Percentiles rank a stretch among this genome's conserved stretches.
Evolutionary conservation across 2,329 filamentous ascomycete species (phyloP).

Genomic region (Thyridium curvatum): DNA sequence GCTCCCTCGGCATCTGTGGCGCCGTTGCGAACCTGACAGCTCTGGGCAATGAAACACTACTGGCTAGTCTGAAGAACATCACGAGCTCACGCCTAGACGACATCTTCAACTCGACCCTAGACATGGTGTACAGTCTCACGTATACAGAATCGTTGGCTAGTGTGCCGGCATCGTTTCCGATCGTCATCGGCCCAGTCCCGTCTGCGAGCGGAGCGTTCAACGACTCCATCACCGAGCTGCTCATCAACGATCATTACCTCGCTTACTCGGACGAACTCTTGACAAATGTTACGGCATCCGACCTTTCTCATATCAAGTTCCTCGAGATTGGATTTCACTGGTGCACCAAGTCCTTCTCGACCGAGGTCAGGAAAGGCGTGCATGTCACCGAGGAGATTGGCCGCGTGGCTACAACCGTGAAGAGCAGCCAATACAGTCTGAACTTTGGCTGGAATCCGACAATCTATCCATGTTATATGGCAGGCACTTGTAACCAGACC

Average conservation of each 20-base stretch:
- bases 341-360: slow-evolving; percentile 12
- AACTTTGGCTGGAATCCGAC: slow-evolving; percentile 7
- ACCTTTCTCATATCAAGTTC: slow-evolving; percentile 10
- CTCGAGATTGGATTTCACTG: slow-evolving; percentile 12
- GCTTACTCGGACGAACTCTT: slow-evolving; percentile 11
- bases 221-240: slow-evolving; percentile 7
- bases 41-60: slow-evolving; percentile 3
- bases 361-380: slow-evolving; percentile 4
- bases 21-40: slow-evolving; percentile 11
- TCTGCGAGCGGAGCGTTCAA: slow-evolving; percentile 9
- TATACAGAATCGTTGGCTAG: not conserved
- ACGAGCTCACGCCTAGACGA: slow-evolving; percentile 6
- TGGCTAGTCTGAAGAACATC: slow-evolving; percentile 3
- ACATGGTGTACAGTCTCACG: not conserved
- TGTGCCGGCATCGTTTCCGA: slow-evolving; percentile 6
- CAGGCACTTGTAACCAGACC: slow-evolving; percentile 9
- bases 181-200: slow-evolving; percentile 8
- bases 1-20: slow-evolving; percentile 12
- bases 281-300: slow-evolving; percentile 1
- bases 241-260: slow-evolving; percentile 11
- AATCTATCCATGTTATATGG: slow-evolving; percentile 9
- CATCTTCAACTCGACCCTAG: slow-evolving; percentile 6
- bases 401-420: not conserved
- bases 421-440: not conserved
- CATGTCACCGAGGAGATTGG: too few species aligned